A percentile compares a stretch with the other conserved stretches of the same genome.
These are phyloP conservation scores for Xylariaceae sp. DNA, from an alignment of 2,329 filamentous ascomycete species.

Conservation along the genomic window DNA sequence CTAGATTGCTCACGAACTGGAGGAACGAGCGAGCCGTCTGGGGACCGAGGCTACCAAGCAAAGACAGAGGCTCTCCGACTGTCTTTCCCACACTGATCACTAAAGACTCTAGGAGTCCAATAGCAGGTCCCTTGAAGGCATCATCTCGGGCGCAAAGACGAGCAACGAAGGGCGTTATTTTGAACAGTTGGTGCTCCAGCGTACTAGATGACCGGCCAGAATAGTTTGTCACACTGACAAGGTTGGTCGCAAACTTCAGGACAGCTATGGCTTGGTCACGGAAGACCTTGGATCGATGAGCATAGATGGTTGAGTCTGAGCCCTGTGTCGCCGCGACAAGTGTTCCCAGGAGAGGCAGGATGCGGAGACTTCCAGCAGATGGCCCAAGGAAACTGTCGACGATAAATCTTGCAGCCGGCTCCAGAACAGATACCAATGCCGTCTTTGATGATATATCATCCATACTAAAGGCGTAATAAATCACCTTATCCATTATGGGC, in stretches of 20 bases:
- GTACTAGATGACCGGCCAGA: conserved; percentile 58
- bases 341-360: conserved; percentile 70
- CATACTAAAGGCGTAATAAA: conserved; percentile 69
- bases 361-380: conserved; percentile 63
- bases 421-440: conserved; percentile 56
- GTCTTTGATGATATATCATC: conserved; percentile 51
- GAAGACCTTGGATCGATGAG: conserved; percentile 49
- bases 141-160: conserved; percentile 69
- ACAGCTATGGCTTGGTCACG: conserved; percentile 59
- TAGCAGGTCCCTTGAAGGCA: conserved; percentile 58
- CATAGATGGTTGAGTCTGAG: conserved; percentile 58
- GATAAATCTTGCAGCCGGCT: conserved; percentile 69
- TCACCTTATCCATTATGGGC: conserved; percentile 63
- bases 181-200: conserved; percentile 75
- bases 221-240: conserved; percentile 65
- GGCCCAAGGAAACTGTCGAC: conserved; percentile 70
- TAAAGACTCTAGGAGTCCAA: conserved; percentile 66
- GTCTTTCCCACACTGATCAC: conserved; percentile 63
- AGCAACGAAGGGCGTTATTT: conserved; percentile 69
- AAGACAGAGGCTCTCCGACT: conserved; percentile 75
- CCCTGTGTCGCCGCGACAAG: conserved; percentile 58
- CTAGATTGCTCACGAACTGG: conserved; percentile 68
- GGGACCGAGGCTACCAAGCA: conserved; percentile 84
- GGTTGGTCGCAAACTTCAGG: conserved; percentile 59
- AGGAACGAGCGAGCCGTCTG: conserved; percentile 81